Evolutionary conservation across 768 basidiomycete genomes (phyloP), one percentile per base, ranked within the genome.

Genomic region (Hemileccinum impolitum): DNA sequence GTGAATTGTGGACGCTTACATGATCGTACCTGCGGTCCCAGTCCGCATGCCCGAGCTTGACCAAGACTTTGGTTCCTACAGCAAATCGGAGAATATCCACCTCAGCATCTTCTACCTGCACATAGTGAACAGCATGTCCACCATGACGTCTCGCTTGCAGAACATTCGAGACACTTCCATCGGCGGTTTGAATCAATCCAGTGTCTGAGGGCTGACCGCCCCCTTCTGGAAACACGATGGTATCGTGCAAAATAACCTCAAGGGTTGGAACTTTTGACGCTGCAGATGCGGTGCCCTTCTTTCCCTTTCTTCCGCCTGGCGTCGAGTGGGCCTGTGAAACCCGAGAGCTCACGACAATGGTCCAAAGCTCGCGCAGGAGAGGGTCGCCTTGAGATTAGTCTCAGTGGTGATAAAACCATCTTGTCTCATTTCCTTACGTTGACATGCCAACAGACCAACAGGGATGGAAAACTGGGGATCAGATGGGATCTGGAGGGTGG

Each of bases 161-260:
- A 15, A 92, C 84, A 13, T 76, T 69, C 79, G 82, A 84, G 11
- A 63, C 45, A 2, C 55, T 66, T n/a, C 75, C 75, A 56, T 80
- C 73, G 3, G 61, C 53, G 17, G 70, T 72, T 2, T 68, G 72
- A 21, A 67, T 66, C 26, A 90, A 69, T 2, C 89, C 89, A 21
- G 80, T 80, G 59, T 92, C 90, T 0, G 82, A 82, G 1, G 87
- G 85, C 54, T 92, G 90, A 0, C 90, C 90, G 11, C 89, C 82
- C 9, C 87, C 89, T 66, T 90, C 88, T 0, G 90, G 89, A 62
- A 90, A 91, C 40, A 90, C 77, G 12, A 87, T 75, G 0, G 87
- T 90, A 61, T 91, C 90, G 44, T 85, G 82, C 39, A 90, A 69
- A 43, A 83, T 73, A 8, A 91, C 70, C 57, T 88, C 84, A 40